phyloP scores from a whole-genome alignment of 139 green algal species.

The Chlamydomonas sp. region DNA sequence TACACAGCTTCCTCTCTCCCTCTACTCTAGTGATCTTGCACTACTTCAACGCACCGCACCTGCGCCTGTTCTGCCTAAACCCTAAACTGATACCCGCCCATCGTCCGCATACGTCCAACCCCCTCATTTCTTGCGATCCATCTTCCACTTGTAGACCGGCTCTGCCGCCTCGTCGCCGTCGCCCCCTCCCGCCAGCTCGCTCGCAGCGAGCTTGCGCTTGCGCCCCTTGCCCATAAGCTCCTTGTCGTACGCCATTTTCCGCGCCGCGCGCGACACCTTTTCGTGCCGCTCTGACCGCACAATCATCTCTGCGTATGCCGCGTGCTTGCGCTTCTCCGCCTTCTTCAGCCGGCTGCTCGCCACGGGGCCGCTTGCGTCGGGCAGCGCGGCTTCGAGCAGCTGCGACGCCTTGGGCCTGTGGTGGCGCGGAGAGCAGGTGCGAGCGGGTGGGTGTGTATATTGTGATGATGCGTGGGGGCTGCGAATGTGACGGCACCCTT shows the following conservation, averaged over 20 bases:
- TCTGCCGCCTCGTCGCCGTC: conserved; percentile 6
- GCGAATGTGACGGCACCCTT: no score
- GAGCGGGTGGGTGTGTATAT: no score
- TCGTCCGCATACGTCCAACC: no score
- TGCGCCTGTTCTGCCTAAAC: no score
- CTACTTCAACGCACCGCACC: no score
- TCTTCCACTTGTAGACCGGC: conserved; percentile 58
- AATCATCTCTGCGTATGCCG: conserved; percentile 73
- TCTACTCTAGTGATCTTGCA: no score
- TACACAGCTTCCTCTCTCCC: no score
- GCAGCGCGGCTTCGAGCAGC: conserved; percentile 13
- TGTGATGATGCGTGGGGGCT: no score
- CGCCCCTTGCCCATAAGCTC: conserved; percentile 68
- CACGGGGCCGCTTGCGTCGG: neutral
- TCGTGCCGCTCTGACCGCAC: conserved; percentile 56
- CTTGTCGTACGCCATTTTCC: conserved; percentile 61
- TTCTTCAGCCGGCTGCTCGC: conserved; percentile 9
- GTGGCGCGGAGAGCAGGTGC: no score
- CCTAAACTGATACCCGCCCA: no score
- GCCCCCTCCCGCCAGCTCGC: conserved; percentile 24
- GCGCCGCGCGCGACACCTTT: conserved; percentile 47
- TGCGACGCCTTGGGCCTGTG: conserved; percentile 62
- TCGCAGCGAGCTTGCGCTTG: conserved; percentile 61
- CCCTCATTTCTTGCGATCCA: conserved; percentile 55
- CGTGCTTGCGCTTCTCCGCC: conserved; percentile 36